Evolutionary conservation across 2,329 filamentous ascomycete genomes (phyloP), one percentile per base, ranked within the genome.

Genomic region (Byssoonygena ceratinophila): DNA sequence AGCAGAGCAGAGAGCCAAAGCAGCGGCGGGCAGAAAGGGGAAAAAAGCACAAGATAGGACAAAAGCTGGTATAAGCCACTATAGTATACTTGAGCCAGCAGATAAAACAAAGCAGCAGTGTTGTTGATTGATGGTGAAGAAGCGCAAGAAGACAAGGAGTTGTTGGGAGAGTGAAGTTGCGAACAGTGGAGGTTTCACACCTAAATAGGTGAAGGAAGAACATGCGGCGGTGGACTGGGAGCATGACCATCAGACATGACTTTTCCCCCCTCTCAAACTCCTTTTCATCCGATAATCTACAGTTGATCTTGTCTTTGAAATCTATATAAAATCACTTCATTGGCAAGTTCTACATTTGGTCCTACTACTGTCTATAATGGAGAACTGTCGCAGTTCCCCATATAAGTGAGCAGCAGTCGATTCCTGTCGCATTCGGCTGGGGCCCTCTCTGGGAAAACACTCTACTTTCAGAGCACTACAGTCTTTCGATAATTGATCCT

Each of bases 161-260:
- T 40, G 49, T 29, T 41, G 27, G 40, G 32, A 34, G 29, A 41
- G 20, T 39, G 49, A 52, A 46, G 49, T 52, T 52, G 49, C 49
- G 49, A 52, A 52, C 49, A 46, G 49, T 45, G 49, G 49, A 52
- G 49, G 49, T 52, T 52, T 52, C 49, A 52, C 49, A 52, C 49
- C 49, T 45, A 45, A 45, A 45, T 25, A 39, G 49, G 22, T 25
- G 40, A 27, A 25, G 40, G 37, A n/a, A n/a, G n/a, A 40, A 45
- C 25, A 51, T 51, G 48, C 48, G 48, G 31, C 29, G 49, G 23
- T 12, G 5, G 9, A n/a, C 16, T 22, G 37, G 27, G 20, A 51
- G 48, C 41, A 52, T 52, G 49, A 52, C 40, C 49, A 37, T 14
- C 40, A 37, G 18, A 34, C 25, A 50, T 41, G 46, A 50, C 23